Evolutionary conservation across 805 yeast genomes (phyloP).

Genomic region (Sugiyamaella americana): DNA sequence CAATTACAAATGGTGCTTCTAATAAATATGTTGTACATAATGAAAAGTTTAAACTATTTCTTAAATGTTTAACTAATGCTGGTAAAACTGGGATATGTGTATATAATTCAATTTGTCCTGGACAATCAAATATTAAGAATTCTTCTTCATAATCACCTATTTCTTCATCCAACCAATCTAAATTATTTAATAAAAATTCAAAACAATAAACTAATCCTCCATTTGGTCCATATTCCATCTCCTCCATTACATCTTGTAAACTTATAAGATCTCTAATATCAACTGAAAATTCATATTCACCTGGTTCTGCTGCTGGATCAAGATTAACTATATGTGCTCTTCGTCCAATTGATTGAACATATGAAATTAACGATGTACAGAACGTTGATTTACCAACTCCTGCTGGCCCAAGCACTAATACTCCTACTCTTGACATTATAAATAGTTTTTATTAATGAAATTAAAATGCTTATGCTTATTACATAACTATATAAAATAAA

Average conservation of each 20-base stretch:
- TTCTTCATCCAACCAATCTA: conserved; percentile 97
- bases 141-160: conserved; percentile 95
- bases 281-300: conserved; percentile 82
- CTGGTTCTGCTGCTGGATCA: conserved; percentile 96
- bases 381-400: conserved; percentile 96
- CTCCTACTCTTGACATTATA: conserved; percentile 89
- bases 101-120: conserved; percentile 93
- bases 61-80: conserved; percentile 77
- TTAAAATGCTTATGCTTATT: no score
- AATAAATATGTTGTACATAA: conserved; percentile 87
- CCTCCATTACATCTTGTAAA: conserved; percentile 92
- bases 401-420: conserved; percentile 92
- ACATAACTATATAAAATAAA: no score
- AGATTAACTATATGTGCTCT: conserved; percentile 90
- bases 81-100: conserved; percentile 94
- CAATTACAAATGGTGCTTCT: conserved; percentile 92
- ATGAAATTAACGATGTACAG: conserved; percentile 78
- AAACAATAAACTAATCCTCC: conserved; percentile 93
- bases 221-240: conserved; percentile 86
- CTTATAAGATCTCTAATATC: conserved; percentile 90
- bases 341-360: conserved; percentile 86
- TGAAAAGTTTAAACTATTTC: conserved; percentile 70
- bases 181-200: conserved; percentile 75
- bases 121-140: conserved; percentile 89
- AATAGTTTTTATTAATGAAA: no score